Percentiles rank a stretch among this genome's conserved stretches.
Evolutionary conservation across 2,329 filamentous ascomycete genomes (phyloP).

Genomic region (Colletotrichum australisinense): DNA sequence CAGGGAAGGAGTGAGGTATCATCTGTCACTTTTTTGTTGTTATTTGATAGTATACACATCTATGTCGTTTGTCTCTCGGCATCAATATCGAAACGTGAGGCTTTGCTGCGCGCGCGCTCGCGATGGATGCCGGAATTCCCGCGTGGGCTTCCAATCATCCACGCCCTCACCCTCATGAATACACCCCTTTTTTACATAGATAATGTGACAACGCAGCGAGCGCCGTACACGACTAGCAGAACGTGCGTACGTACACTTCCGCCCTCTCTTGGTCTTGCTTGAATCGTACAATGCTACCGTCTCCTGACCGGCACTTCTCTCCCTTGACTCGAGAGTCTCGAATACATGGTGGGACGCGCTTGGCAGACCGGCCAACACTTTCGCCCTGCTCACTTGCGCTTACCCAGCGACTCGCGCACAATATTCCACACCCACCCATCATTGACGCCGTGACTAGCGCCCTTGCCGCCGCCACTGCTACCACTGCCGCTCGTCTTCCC

Average conservation of each 20-base stretch:
- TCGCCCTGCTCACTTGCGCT: constrained; percentile 16
- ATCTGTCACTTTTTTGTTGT: not conserved
- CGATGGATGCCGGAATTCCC: not conserved
- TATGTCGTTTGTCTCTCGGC: not conserved
- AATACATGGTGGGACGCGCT: not conserved
- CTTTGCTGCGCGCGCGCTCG: not conserved
- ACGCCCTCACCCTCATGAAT: not conserved
- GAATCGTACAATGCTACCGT: not conserved
- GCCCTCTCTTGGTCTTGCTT: not conserved
- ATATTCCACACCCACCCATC: constrained; percentile 56
- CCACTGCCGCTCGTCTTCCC: not conserved
- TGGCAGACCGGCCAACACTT: constrained; percentile 13
- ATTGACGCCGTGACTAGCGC: constrained; percentile 42
- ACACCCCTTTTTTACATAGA: not conserved
- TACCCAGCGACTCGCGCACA: constrained; percentile 47
- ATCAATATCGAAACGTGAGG: not conserved
- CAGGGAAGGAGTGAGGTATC: not conserved
- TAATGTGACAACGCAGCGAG: not conserved
- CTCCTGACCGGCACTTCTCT: not conserved
- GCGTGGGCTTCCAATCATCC: not conserved
- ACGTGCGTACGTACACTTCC: not conserved
- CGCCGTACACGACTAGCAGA: not conserved
- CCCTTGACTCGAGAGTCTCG: not conserved
- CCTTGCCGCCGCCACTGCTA: constrained; percentile 37
- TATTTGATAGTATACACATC: not conserved